Percentiles rank a stretch among this genome's conserved stretches.
phyloP scores from a whole-genome alignment of 176 grass and related monocot genomes.

The Oryza nivara region DNA sequence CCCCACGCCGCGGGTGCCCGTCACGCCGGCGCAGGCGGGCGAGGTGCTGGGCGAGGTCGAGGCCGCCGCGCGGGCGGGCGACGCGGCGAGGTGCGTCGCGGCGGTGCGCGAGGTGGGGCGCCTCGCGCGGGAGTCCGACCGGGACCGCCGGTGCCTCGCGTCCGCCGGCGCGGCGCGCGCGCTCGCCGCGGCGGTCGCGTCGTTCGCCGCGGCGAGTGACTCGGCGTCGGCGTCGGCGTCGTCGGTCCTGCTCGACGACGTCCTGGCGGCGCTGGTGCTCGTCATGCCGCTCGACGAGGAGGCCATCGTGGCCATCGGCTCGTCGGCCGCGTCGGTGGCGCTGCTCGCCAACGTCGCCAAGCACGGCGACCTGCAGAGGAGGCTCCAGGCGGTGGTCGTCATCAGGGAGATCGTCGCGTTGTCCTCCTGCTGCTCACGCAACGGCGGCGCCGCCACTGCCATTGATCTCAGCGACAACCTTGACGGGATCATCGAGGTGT shows the following conservation, averaged over 20 bases:
- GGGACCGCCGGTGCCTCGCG: conserved; percentile 35
- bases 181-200: conserved; percentile 36
- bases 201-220: neutral
- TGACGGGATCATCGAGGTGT: conserved; percentile 36
- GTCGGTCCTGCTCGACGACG: conserved; percentile 5
- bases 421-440: neutral
- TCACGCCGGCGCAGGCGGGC: conserved; percentile 5
- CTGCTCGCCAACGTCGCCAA: conserved; percentile 28
- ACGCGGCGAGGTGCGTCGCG: conserved; percentile 7
- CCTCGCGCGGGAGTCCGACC: conserved; percentile 25
- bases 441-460: neutral
- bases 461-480: conserved; percentile 17
- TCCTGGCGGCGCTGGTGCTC: conserved; percentile 46
- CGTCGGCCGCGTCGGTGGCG: conserved; percentile 30
- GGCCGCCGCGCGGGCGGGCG: neutral
- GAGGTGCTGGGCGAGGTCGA: conserved; percentile 17
- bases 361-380: conserved; percentile 31
- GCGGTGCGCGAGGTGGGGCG: conserved; percentile 23
- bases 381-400: conserved; percentile 42
- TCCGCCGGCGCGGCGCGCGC: conserved; percentile 24
- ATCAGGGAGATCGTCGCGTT: conserved; percentile 43
- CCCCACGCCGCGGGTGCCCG: conserved; percentile 53
- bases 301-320: conserved; percentile 24
- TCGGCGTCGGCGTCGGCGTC: too few species aligned
- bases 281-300: conserved; percentile 50